Conservation (phyloP, 495 filamentous ascomycete genomes). For the Chaetomidium leptoderma region DNA sequence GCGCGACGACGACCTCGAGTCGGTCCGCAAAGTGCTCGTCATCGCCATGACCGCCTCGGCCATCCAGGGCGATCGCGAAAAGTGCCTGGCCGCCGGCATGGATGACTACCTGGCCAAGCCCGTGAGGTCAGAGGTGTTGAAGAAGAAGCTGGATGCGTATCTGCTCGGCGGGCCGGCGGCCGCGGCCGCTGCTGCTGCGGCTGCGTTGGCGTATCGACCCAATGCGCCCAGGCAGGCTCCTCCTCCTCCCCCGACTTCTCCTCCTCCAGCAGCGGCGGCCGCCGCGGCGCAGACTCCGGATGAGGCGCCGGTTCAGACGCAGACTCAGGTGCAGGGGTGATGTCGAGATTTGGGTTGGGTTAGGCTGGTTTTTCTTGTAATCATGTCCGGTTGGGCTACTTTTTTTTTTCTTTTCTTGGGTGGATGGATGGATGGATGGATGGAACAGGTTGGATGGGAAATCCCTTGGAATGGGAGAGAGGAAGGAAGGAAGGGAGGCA, state of each 20-base stretch:
- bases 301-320: not conserved
- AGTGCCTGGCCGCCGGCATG: conserved; percentile 89
- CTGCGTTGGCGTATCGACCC: not conserved
- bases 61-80: conserved; percentile 87
- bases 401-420: not conserved
- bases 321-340: not conserved
- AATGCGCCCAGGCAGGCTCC: not conserved
- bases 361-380: not conserved
- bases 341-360: not conserved
- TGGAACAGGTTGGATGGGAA: not conserved
- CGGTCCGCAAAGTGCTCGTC: conserved; percentile 71
- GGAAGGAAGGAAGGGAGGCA: not conserved
- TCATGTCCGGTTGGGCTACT: not conserved
- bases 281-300: not conserved
- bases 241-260: not conserved
- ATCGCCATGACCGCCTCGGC: conserved; percentile 93
- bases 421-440: not conserved
- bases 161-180: conserved; percentile 4
- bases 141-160: conserved; percentile 70
- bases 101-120: conserved; percentile 94
- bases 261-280: not conserved
- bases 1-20: conserved; percentile 65
- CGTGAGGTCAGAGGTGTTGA: conserved; percentile 68
- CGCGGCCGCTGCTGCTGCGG: not conserved
- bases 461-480: not conserved